Percentiles rank a stretch among this genome's conserved stretches.
Evolutionary conservation across 768 basidiomycete genomes (phyloP).

Genomic region (Rhodosporidiobolus odoratus): DNA sequence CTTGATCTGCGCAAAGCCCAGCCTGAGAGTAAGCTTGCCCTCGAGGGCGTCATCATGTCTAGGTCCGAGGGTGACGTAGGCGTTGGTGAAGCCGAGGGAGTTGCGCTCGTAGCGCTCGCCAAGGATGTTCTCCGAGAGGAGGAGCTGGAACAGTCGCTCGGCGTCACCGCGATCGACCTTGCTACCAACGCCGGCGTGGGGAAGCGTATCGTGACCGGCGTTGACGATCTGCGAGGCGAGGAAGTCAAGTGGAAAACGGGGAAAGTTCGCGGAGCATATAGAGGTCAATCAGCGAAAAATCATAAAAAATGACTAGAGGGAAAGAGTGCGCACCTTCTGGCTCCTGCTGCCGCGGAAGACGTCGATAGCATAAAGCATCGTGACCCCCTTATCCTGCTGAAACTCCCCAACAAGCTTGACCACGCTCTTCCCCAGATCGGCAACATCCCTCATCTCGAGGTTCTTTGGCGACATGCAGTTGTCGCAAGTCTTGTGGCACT

Average conservation of each 20-base stretch:
- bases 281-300: neutral
- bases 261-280: neutral
- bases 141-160: slow-evolving; percentile 62
- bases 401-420: slow-evolving; percentile 58
- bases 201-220: slow-evolving; percentile 53
- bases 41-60: slow-evolving; percentile 2
- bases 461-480: slow-evolving; percentile 67
- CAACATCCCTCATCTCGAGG: slow-evolving; percentile 60
- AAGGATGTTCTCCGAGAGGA: slow-evolving; percentile 56
- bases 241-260: too few relatives aligned
- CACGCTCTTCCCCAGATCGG: slow-evolving; percentile 55
- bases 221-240: slow-evolving; percentile 48
- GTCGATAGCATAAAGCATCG: slow-evolving; percentile 58
- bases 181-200: slow-evolving; percentile 57
- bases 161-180: slow-evolving; percentile 54
- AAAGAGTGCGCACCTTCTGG: slow-evolving; percentile 34
- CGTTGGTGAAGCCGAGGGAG: slow-evolving; percentile 46
- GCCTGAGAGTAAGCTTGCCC: slow-evolving; percentile 11
- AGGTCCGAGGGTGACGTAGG: slow-evolving; percentile 44
- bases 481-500: slow-evolving; percentile 72
- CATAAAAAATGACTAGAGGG: neutral
- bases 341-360: slow-evolving; percentile 64
- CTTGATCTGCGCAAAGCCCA: slow-evolving; percentile 20
- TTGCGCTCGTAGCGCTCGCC: slow-evolving; percentile 53
- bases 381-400: slow-evolving; percentile 54